Conservation (phyloP, 2,329 filamentous ascomycete genomes). For the Pseudocercospora eumusae region DNA sequence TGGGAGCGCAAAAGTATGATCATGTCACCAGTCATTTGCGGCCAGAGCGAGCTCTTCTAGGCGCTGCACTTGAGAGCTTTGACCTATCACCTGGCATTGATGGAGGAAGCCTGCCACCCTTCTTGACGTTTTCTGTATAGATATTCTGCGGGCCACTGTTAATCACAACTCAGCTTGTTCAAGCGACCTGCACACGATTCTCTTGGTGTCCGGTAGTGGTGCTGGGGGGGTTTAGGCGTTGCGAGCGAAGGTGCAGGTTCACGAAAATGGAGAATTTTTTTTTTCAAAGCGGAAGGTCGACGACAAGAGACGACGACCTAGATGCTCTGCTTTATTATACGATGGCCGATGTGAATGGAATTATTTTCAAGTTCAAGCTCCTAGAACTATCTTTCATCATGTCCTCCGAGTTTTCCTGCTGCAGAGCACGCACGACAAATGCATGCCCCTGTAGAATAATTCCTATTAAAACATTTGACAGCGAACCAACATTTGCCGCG, state of each 20-base stretch:
- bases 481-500: neutral
- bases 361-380: neutral
- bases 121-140: conserved; percentile 9
- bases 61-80: conserved; percentile 1
- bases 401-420: too few species aligned
- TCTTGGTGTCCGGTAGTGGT: conserved; percentile 1
- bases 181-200: conserved; percentile 9
- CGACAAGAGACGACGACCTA: neutral
- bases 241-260: conserved; percentile 3
- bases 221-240: conserved; percentile 2
- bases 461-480: neutral
- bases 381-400: neutral
- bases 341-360: conserved; percentile 5
- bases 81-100: neutral
- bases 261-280: neutral
- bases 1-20: conserved; percentile 2
- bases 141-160: conserved; percentile 10
- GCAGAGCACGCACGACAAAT: too few species aligned
- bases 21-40: conserved; percentile 1
- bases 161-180: conserved; percentile 11
- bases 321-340: conserved; percentile 2
- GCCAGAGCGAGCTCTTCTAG: neutral
- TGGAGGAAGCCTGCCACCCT: neutral
- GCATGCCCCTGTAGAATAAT: too few species aligned
- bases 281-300: neutral